Conservation (phyloP, 768 basidiomycete species). For the Amanita pallidorosea region DNA sequence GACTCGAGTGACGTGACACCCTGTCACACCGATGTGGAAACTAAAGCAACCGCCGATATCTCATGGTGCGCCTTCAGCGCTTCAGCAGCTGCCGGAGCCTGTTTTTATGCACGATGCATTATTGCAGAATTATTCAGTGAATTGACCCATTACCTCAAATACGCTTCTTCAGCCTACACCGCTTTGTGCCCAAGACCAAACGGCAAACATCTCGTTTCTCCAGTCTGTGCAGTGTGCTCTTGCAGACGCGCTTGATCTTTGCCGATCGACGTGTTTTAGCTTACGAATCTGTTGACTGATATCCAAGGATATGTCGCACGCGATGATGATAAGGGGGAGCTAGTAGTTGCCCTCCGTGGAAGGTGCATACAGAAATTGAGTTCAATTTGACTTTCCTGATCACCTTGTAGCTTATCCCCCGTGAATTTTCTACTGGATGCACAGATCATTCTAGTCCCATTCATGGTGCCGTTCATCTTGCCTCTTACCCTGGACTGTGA, state of each 20-base stretch:
- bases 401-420: constrained; percentile 23
- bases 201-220: constrained; percentile 28
- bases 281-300: constrained; percentile 30
- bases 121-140: constrained; percentile 28
- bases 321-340: constrained; percentile 32
- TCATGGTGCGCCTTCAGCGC: background rate
- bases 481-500: constrained; percentile 21
- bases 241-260: background rate
- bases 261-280: constrained; percentile 15
- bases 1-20: background rate
- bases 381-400: background rate
- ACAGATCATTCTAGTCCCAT: constrained; percentile 30
- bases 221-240: constrained; percentile 16
- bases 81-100: background rate
- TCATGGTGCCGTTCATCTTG: constrained; percentile 31
- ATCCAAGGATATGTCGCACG: constrained; percentile 41
- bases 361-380: constrained; percentile 21
- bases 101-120: background rate
- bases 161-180: constrained; percentile 40
- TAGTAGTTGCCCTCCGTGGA: constrained; percentile 39
- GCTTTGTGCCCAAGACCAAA: constrained; percentile 37
- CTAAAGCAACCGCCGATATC: background rate
- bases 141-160: constrained; percentile 43
- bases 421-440: constrained; percentile 32
- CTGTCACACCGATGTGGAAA: background rate